Base-by-base conservation (phyloP, 106 monocot genomes). In the Amphibolis antarctica region DNA sequence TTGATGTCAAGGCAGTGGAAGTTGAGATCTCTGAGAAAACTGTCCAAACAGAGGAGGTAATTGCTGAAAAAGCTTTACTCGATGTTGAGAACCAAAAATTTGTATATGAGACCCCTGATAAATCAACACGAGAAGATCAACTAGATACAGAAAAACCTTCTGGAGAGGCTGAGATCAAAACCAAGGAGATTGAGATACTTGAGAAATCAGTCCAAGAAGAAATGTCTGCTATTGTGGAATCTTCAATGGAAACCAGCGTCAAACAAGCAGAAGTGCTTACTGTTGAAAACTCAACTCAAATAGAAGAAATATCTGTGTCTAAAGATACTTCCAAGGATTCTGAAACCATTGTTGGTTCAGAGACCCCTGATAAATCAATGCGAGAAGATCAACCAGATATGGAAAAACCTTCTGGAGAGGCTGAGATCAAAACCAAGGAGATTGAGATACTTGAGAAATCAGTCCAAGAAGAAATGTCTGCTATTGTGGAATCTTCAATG, bases 171-270 rank as follows among this genome's bases (percentile, higher is more conserved):
- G 49, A 49, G 4, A 15, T 49, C n/a, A 19, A 49, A 49, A 19
- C n/a, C 12, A 49, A 17, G 18, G n/a, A 49, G 17, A 19, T 36
- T 36, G 36, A 36, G 36, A 36, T 36, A 36, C 36, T 49, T 49
- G 49, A 49, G n/a, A 49, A 49, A 49, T 49, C 49, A 49, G n/a
- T 49, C 49, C 49, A 49, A 10, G 49, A 49, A 49, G 49, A 14
- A 49, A 4, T 14, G 17, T 14, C n/a, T 19, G 17, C 10, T 15
- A 49, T 17, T 49, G 49, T 4, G 18, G 0, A 5, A 49, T 17
- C 49, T 17, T 49, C 49, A 17, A 1, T 12, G 17, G 49, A 49
- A 49, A 3, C 49, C 12, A 19, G n/a, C n/a, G n/a, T 49, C 49
- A 49, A 49, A 49, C 14, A 14, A 17, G 49, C 17, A 19, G n/a